These are phyloP conservation scores for Colletotrichum somersetense DNA, from an alignment of 2,329 filamentous ascomycete species.

Conservation along the genomic window DNA sequence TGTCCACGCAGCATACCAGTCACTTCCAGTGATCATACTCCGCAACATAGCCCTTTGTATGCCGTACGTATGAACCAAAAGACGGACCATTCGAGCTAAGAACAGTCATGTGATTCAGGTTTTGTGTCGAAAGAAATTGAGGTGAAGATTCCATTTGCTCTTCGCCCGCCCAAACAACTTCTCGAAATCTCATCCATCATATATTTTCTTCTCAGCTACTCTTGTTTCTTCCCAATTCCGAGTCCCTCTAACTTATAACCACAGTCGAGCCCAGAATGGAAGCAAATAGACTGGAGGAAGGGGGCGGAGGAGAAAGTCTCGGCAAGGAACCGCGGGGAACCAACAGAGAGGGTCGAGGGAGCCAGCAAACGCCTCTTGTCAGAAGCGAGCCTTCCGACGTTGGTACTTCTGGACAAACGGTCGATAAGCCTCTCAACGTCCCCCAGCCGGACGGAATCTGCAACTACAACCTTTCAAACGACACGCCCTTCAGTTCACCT, in stretches of 20 bases:
- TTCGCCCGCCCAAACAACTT: neutral
- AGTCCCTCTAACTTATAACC: neutral
- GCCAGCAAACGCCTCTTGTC: neutral
- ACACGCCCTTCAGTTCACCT: neutral
- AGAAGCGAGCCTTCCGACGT: neutral
- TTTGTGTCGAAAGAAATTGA: neutral
- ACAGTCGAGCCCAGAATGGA: neutral
- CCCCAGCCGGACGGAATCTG: neutral
- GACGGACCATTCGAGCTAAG: neutral
- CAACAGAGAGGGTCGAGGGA: neutral
- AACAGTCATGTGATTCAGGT: slow-evolving; percentile 1
- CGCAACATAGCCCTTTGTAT: neutral
- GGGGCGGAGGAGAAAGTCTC: neutral
- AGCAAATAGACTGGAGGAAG: neutral
- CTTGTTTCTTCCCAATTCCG: neutral
- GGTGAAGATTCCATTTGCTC: neutral
- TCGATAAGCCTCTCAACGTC: neutral
- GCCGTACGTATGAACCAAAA: neutral
- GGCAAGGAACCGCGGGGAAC: neutral
- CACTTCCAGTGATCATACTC: neutral
- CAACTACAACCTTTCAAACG: neutral
- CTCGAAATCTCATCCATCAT: neutral
- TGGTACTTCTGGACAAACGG: neutral
- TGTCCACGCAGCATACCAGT: neutral
- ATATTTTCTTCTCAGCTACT: neutral